phyloP scores from a whole-genome alignment of 768 basidiomycete genomes.

The Phaeotremella skinneri region DNA sequence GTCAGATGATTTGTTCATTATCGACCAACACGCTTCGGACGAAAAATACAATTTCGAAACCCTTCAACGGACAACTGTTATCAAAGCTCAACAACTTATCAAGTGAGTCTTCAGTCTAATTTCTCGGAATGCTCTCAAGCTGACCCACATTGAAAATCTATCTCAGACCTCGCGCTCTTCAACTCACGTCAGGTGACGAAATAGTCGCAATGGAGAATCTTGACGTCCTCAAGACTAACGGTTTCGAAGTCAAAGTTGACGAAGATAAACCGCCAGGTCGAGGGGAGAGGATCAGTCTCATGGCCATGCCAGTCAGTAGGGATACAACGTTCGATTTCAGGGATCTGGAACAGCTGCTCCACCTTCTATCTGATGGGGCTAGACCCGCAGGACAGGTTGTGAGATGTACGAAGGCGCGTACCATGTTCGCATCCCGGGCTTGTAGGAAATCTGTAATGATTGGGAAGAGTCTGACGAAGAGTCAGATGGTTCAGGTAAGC shows the following conservation, averaged over 20 bases:
- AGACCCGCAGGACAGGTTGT: constrained; percentile 76
- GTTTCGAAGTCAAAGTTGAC: constrained; percentile 74
- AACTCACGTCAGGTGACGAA: constrained; percentile 86
- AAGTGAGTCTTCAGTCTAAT: constrained; percentile 58
- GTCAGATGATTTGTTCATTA: constrained; percentile 88
- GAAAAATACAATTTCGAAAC: constrained; percentile 99
- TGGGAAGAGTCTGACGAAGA: constrained; percentile 71
- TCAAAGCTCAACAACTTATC: constrained; percentile 80
- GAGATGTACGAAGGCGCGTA: constrained; percentile 83
- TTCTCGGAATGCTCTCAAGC: no score
- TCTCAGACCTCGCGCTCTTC: constrained; percentile 68
- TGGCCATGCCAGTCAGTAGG: constrained; percentile 88
- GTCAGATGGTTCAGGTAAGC: constrained; percentile 66
- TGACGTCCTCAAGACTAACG: constrained; percentile 77
- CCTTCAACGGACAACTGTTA: constrained; percentile 81
- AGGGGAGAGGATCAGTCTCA: constrained; percentile 59
- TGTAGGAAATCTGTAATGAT: constrained; percentile 97
- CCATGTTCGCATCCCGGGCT: constrained; percentile 95
- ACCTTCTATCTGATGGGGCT: constrained; percentile 67
- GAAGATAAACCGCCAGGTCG: constrained; percentile 56
- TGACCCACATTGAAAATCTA: no score
- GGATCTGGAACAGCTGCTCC: constrained; percentile 89
- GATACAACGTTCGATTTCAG: constrained; percentile 83
- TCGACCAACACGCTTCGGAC: constrained; percentile 96
- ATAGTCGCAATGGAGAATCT: constrained; percentile 81